Evolutionary conservation across 75 land plant species (phyloP), one percentile per base, ranked within the genome.

Genomic region (Cupressus sempervirens): DNA sequence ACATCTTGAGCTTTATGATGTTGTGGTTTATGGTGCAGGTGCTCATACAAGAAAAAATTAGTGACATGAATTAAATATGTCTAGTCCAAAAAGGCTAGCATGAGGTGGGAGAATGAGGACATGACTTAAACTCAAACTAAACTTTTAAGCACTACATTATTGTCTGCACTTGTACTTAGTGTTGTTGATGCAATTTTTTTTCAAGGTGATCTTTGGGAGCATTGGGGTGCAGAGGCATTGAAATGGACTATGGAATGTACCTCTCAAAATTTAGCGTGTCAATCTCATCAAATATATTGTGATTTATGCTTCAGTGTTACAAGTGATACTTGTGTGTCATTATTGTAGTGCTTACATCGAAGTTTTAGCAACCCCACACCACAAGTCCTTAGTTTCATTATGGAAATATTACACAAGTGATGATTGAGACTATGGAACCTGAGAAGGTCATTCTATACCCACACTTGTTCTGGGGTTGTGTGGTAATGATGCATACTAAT

Each of bases 81-180:
- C n/a, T 98, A 98, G 84, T 98, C 99, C 36, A 98, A 98, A 87
- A 91, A 98, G 79, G 98, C 97, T 30, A 95, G 94, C 88, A 92
- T 94, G 92, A 98, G 96, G 99, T 98, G 99, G 99, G 99, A 98
- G 86, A 94, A 95, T 87, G n/a, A n/a, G n/a, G n/a, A n/a, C n/a
- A n/a, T n/a, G n/a, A n/a, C n/a, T n/a, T n/a, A n/a, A n/a, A n/a
- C n/a, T n/a, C n/a, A n/a, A n/a, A n/a, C n/a, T n/a, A n/a, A n/a
- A n/a, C n/a, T n/a, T n/a, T n/a, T n/a, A n/a, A n/a, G n/a, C n/a
- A n/a, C n/a, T n/a, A n/a, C n/a, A n/a, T n/a, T n/a, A n/a, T n/a
- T n/a, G n/a, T 96, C 98, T 56, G 98, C 99, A 16, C 90, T 98
- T 12, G 99, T 98, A 35, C 97, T 93, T 87, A 95, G 96, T 87